Base-by-base conservation (phyloP, 352 stramenopile species). In the Saprolegnia diclina region DNA sequence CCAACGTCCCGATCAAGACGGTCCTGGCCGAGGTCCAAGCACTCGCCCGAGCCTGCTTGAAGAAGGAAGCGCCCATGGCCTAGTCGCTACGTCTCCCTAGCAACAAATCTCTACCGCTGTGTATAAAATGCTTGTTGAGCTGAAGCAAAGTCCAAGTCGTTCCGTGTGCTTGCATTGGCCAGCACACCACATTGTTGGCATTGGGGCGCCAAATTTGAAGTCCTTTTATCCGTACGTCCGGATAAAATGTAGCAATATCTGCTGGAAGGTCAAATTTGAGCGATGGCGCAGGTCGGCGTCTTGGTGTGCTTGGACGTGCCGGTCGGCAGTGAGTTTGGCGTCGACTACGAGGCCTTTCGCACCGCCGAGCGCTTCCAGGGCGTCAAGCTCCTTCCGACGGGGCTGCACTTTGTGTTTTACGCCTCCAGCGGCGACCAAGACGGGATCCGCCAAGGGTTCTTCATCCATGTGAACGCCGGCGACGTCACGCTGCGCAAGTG, bases 311-410 rank as follows among this genome's bases (percentile, higher is more conserved):
- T 95, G 38, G 82, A 91, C 46, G 85, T 95, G n/a, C 87, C 87
- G 11, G 48, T 75, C 56, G 77, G 66, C 56, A 93, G 82, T 6
- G 87, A 95, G 73, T 91, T 95, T 44, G 87, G 87, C 62, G 75
- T 95, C 55, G 87, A 95, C 75, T 95, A 95, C 71, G 82, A 93
- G 64, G 77, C 92, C 18, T 95, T 92, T 69, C 83, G 87, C 61
- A 92, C 85, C 1, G 87, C 84, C 3, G 48, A 77, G 4, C 85
- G 87, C 61, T 95, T 95, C 67, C 79, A 88, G 53, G 87, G 87
- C 65, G 82, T 95, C 67, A 95, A 95, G 72, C 90, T 95, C 56
- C 72, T 95, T 40, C 87, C 87, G 46, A 55, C 90, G 21, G 87
- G 87, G 40, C 64, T 92, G 24, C 87, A 95, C 70, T 88, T 95